Conservation (phyloP, 1,284 basidiomycete species). For the Xerocomus nothofagi region DNA sequence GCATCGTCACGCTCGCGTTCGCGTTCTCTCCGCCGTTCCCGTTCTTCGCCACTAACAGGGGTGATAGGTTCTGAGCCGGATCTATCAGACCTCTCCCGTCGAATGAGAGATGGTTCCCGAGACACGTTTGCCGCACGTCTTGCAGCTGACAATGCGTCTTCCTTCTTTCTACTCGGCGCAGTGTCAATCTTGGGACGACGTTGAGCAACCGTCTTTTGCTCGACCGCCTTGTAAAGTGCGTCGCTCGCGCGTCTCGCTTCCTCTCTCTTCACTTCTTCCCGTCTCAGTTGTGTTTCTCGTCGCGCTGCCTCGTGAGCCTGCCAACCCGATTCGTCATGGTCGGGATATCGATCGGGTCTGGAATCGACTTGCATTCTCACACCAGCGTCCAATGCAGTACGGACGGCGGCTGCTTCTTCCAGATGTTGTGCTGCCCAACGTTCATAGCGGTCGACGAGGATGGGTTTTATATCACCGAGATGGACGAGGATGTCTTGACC, state of each 20-base stretch:
- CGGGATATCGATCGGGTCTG: slow-evolving; percentile 27
- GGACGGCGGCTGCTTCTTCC: slow-evolving; percentile 30
- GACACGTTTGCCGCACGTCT: slow-evolving; percentile 30
- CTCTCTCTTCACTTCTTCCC: slow-evolving; percentile 29
- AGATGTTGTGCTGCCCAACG: slow-evolving; percentile 44
- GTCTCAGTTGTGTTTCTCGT: slow-evolving; percentile 34
- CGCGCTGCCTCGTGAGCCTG: slow-evolving; percentile 41
- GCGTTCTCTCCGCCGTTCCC: slow-evolving; percentile 29
- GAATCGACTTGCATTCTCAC: slow-evolving; percentile 27
- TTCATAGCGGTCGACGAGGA: slow-evolving; percentile 52
- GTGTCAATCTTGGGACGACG: slow-evolving; percentile 33
- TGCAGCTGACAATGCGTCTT: slow-evolving; percentile 24
- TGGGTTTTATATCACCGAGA: slow-evolving; percentile 50
- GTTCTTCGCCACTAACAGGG: slow-evolving; percentile 30
- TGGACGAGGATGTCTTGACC: slow-evolving; percentile 64
- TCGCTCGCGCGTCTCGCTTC: slow-evolving; percentile 20
- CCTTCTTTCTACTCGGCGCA: slow-evolving; percentile 23
- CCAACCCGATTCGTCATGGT: slow-evolving; percentile 40
- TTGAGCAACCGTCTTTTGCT: slow-evolving; percentile 20
- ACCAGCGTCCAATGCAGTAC: slow-evolving; percentile 21
- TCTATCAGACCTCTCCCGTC: slow-evolving; percentile 29
- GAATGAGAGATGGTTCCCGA: slow-evolving; percentile 26
- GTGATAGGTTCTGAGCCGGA: slow-evolving; percentile 29
- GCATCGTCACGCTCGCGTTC: slow-evolving; percentile 23
- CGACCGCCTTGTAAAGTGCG: slow-evolving; percentile 24